phyloP scores from a whole-genome alignment of 140 eudicot species.

The Anethum foeniculum region DNA sequence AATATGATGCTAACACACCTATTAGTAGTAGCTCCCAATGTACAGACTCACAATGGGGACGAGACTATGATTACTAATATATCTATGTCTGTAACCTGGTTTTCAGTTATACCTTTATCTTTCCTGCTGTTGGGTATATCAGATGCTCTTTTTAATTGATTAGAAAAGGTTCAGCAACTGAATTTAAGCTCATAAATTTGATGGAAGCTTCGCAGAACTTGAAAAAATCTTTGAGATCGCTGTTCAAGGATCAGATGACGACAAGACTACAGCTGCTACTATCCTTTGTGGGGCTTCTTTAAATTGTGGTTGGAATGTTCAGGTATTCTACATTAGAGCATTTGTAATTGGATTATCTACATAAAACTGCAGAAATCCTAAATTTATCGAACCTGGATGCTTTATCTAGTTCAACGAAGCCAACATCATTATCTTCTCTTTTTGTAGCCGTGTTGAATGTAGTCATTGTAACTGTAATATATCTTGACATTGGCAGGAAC shows the following conservation, averaged over 20 bases:
- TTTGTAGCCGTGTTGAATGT: neutral
- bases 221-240: constrained; percentile 92
- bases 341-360: neutral
- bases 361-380: neutral
- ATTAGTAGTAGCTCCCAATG: neutral
- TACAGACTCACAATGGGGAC: neutral
- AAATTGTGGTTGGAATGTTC: constrained; percentile 80
- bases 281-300: constrained; percentile 92
- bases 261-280: constrained; percentile 80
- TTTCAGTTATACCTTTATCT: constrained; percentile 19
- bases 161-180: constrained; percentile 51
- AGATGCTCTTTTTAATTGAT: constrained; percentile 34
- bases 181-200: constrained; percentile 76
- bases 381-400: neutral
- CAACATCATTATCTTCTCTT: neutral
- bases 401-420: neutral
- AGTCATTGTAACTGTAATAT: neutral
- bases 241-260: constrained; percentile 73
- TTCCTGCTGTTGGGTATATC: constrained; percentile 25
- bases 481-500: constrained; percentile 57
- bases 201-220: constrained; percentile 98
- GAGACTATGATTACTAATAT: constrained; percentile 1
- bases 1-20: neutral
- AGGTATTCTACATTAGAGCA: constrained; percentile 34
- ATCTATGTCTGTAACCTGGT: constrained; percentile 20